A percentile compares a stretch with the other conserved stretches of the same genome.
Evolutionary conservation across 2,329 filamentous ascomycete genomes (phyloP).

Genomic region (Trichoderma harzianum): DNA sequence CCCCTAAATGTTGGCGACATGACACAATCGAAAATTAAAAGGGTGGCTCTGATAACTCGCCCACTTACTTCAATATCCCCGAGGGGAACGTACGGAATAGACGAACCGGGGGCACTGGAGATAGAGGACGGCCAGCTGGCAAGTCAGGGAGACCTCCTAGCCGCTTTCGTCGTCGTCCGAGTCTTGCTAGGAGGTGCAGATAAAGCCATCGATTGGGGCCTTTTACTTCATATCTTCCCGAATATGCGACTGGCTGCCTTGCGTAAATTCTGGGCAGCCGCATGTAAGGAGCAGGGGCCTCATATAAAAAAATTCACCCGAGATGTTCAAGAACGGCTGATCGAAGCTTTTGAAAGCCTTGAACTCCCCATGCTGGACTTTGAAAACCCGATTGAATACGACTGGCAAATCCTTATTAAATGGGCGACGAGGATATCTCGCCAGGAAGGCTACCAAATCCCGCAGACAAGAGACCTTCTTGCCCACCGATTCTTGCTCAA

Average conservation of each 20-base stretch:
- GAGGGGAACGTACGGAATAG: not conserved
- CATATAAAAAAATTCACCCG: conserved; percentile 53
- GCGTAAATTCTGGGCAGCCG: conserved; percentile 52
- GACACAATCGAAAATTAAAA: conserved; percentile 24
- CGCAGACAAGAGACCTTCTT: conserved; percentile 44
- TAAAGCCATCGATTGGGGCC: conserved; percentile 58
- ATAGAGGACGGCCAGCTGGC: conserved; percentile 19
- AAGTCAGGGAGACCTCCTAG: conserved; percentile 41
- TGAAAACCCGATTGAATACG: conserved; percentile 59
- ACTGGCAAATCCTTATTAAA: conserved; percentile 63
- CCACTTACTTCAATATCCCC: conserved; percentile 28
- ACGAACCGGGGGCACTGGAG: not conserved
- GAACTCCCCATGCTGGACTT: conserved; percentile 62
- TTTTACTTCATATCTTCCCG: conserved; percentile 55
- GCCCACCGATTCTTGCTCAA: conserved; percentile 42
- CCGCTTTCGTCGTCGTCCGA: conserved; percentile 56
- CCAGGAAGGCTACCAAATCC: conserved; percentile 47
- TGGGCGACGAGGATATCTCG: conserved; percentile 60
- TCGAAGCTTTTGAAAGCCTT: conserved; percentile 62
- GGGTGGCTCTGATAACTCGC: conserved; percentile 30
- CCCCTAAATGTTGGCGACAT: not conserved
- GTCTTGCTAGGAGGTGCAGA: conserved; percentile 59
- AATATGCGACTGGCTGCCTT: conserved; percentile 49
- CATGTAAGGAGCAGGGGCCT: conserved; percentile 49
- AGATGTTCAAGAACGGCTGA: conserved; percentile 63